A percentile compares a stretch with the other conserved stretches of the same genome.
Conservation (phyloP, 257 asterid genomes). For the Lavandula angustifolia region DNA sequence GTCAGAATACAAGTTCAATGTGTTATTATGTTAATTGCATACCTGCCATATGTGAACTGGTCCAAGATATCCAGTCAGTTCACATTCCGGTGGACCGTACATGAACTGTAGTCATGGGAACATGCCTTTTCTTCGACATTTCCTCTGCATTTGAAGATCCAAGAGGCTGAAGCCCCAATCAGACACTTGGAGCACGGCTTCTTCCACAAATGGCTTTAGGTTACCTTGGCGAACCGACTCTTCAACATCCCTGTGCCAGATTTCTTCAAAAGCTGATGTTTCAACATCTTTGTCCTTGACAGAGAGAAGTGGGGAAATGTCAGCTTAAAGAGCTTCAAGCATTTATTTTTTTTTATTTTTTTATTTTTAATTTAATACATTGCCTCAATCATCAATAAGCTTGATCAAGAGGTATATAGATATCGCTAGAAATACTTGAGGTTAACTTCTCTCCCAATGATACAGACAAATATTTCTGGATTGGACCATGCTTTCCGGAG, state of each 20-base stretch:
- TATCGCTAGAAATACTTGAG: conserved; percentile 5
- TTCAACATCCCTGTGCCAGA: conserved; percentile 89
- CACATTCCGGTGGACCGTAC: conserved; percentile 61
- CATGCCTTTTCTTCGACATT: conserved; percentile 55
- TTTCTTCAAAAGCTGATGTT: conserved; percentile 53
- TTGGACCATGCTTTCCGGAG: conserved; percentile 76
- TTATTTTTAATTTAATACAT: neutral
- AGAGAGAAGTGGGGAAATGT: conserved; percentile 3
- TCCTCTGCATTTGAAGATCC: conserved; percentile 71
- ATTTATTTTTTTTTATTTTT: too few relatives aligned
- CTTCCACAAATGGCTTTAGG: conserved; percentile 68
- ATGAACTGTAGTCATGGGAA: conserved; percentile 70
- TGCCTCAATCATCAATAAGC: neutral
- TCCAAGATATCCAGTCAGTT: conserved; percentile 78
- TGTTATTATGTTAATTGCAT: neutral
- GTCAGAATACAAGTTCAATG: neutral
- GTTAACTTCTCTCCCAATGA: conserved; percentile 66
- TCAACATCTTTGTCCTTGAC: conserved; percentile 57
- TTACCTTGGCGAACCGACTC: conserved; percentile 76
- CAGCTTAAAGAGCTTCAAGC: neutral
- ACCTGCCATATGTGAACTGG: conserved; percentile 99
- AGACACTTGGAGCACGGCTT: conserved; percentile 80
- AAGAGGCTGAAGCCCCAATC: conserved; percentile 76
- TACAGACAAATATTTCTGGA: conserved; percentile 67
- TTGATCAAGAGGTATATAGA: neutral